Conservation (phyloP, 306 rosid species). For the Cucumis melo region DNA sequence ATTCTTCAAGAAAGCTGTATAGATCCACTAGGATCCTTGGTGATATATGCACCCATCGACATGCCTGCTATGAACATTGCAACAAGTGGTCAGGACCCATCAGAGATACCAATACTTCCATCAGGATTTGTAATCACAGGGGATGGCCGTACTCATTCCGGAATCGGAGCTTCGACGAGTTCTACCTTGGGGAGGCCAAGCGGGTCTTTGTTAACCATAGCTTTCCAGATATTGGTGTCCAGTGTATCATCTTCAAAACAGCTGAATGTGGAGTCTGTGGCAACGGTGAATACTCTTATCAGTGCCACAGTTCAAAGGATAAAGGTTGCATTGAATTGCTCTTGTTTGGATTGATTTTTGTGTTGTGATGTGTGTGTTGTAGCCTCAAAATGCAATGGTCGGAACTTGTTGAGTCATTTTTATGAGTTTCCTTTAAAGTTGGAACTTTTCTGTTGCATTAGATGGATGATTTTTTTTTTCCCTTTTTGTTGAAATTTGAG, state of each 20-base stretch:
- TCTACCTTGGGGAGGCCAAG: background rate
- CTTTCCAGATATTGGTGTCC: conserved; percentile 29
- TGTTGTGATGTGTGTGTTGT: background rate
- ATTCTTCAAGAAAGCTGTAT: conserved; percentile 49
- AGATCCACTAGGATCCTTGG: conserved; percentile 26
- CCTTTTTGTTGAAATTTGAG: background rate
- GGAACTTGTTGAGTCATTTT: background rate
- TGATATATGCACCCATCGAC: conserved; percentile 44
- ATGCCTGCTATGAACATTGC: conserved; percentile 10
- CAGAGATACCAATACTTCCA: conserved; percentile 35
- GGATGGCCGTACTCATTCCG: conserved; percentile 16
- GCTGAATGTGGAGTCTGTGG: conserved; percentile 22
- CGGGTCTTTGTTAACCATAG: conserved; percentile 46
- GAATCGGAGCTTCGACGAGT: background rate
- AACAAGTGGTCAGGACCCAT: conserved; percentile 25
- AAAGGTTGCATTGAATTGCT: conserved; percentile 27
- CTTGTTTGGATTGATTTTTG: conserved; percentile 12
- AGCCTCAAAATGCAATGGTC: background rate
- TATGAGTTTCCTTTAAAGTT: background rate
- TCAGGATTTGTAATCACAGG: conserved; percentile 43
- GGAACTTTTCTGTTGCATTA: background rate
- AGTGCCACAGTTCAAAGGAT: conserved; percentile 33
- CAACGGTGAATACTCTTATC: conserved; percentile 21
- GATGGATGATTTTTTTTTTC: background rate
- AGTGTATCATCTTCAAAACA: background rate